A percentile compares a stretch with the other conserved stretches of the same genome.
phyloP scores from a whole-genome alignment of 805 yeast species.

The Yarrowia sp. region DNA sequence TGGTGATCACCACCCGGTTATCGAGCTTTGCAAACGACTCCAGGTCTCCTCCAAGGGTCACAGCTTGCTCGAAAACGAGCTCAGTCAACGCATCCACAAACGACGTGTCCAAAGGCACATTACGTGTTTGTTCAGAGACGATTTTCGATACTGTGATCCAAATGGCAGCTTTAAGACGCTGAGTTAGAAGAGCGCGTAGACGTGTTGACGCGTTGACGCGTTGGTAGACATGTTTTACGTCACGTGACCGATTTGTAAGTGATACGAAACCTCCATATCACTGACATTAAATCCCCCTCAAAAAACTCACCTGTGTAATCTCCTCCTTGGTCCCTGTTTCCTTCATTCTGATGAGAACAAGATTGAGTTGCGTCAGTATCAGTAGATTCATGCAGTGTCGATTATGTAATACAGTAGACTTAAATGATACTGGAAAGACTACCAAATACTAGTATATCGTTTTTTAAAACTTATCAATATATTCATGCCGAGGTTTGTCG shows the following conservation, averaged over 20 bases:
- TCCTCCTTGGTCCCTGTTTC: constrained; percentile 5
- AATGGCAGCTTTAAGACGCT: constrained; percentile 32
- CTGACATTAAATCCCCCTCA: not conserved
- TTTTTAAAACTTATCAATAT: no score
- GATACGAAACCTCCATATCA: no score
- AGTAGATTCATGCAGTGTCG: no score
- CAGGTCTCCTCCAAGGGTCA: constrained; percentile 35
- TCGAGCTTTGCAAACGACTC: constrained; percentile 37
- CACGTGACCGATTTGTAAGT: not conserved
- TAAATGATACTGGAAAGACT: no score
- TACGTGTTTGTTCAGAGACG: constrained; percentile 34
- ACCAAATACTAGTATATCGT: no score
- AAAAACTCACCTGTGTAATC: constrained; percentile 2
- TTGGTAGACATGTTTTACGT: not conserved
- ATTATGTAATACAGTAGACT: no score
- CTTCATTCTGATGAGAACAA: not conserved
- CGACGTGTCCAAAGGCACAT: constrained; percentile 34
- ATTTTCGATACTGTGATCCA: constrained; percentile 36
- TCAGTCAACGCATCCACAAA: constrained; percentile 37
- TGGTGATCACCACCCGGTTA: constrained; percentile 32
- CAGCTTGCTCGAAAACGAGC: constrained; percentile 35
- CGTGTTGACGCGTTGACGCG: not conserved
- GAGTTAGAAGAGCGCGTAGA: no score
- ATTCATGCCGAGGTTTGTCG: no score
- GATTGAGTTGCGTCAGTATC: not conserved